phyloP scores from a whole-genome alignment of 805 yeast genomes.

The Candida chilensis region DNA sequence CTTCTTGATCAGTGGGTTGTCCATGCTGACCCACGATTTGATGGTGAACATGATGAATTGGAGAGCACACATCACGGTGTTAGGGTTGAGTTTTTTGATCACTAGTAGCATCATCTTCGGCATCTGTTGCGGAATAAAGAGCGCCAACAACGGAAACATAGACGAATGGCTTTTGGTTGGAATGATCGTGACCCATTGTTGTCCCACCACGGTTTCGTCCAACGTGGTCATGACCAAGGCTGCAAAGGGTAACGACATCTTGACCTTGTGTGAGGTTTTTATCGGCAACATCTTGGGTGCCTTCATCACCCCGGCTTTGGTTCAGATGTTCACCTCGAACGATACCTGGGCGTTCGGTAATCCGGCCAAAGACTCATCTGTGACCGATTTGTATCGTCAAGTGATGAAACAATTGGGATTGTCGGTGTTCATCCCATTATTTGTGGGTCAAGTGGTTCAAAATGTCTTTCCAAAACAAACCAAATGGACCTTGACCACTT shows the following conservation, averaged over 20 bases:
- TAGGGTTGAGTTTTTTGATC: constrained; percentile 59
- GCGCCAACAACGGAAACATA: constrained; percentile 48
- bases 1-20: constrained; percentile 72
- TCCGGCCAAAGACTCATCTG: constrained; percentile 53
- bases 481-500: constrained; percentile 47
- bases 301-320: constrained; percentile 77
- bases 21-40: constrained; percentile 60
- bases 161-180: constrained; percentile 78
- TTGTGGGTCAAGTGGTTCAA: constrained; percentile 83
- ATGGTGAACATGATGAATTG: constrained; percentile 59
- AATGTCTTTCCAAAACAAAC: constrained; percentile 59
- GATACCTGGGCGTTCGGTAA: constrained; percentile 70
- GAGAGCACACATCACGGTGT: constrained; percentile 74
- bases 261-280: constrained; percentile 78
- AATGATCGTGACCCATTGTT: constrained; percentile 70
- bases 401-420: constrained; percentile 87
- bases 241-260: constrained; percentile 75
- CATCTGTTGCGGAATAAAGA: constrained; percentile 55
- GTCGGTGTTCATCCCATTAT: constrained; percentile 74
- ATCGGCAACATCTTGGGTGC: constrained; percentile 83
- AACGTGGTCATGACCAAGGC: constrained; percentile 87
- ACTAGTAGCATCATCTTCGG: constrained; percentile 70
- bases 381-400: constrained; percentile 50
- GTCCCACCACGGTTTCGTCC: constrained; percentile 89
- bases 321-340: constrained; percentile 53